Evolutionary conservation across 208 protist species (phyloP).

Genomic region (Crithidia fasciculata): DNA sequence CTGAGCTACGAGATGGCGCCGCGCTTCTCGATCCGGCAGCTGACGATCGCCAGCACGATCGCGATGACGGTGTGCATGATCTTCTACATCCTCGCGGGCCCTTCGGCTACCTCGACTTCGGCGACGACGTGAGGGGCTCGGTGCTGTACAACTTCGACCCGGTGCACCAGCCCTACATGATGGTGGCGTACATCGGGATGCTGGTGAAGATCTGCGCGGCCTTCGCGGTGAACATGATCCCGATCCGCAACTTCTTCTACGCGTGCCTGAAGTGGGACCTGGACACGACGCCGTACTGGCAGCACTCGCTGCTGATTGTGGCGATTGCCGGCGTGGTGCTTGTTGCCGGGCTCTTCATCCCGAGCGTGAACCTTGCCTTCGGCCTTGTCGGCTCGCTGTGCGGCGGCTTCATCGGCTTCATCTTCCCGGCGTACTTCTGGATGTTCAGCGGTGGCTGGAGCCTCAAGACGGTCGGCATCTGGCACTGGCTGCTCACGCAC

Average conservation of each 20-base stretch:
- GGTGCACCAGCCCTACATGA: constrained; percentile 54
- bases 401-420: constrained; percentile 73
- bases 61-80: constrained; percentile 65
- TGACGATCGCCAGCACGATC: constrained; percentile 54
- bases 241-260: constrained; percentile 65
- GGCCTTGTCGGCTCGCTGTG: constrained; percentile 67
- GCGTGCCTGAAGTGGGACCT: constrained; percentile 52
- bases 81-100: constrained; percentile 70
- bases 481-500: constrained; percentile 45
- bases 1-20: constrained; percentile 45
- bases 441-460: constrained; percentile 71
- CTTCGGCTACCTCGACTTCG: constrained; percentile 85
- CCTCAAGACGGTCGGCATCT: constrained; percentile 44
- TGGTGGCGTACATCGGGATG: constrained; percentile 70
- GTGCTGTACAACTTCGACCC: constrained; percentile 70
- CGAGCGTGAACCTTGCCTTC: constrained; percentile 73
- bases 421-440: constrained; percentile 74
- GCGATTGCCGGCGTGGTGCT: constrained; percentile 37
- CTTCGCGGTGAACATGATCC: constrained; percentile 63
- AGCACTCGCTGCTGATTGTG: constrained; percentile 47
- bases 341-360: constrained; percentile 71
- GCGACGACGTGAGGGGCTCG: constrained; percentile 33
- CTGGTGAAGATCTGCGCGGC: constrained; percentile 66
- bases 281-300: constrained; percentile 61
- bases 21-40: constrained; percentile 34